Base-by-base conservation (phyloP, 352 stramenopile genomes). In the Plasmopara muralis region DNA sequence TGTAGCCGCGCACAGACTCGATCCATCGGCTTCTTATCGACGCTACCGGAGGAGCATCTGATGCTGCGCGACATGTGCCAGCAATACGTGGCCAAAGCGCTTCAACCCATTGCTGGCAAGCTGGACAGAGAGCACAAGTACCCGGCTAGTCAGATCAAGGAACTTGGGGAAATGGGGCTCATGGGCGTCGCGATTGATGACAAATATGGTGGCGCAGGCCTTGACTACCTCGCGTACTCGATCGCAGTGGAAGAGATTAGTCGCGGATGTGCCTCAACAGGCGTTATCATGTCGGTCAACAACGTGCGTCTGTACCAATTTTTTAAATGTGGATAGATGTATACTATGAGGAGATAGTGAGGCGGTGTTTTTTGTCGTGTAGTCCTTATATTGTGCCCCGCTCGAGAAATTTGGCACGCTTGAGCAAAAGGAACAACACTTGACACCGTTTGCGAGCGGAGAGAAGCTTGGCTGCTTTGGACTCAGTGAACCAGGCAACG, bases 241-340 rank as follows among this genome's bases (percentile, higher is more conserved):
- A 98, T 99, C 70, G 95, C 95, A 13, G 97, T 98, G 83, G 95
- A 99, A 64, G 95, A 99, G 74, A 97, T 99, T 59, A 97, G 80
- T 53, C 88, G 95, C 38, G 95, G 93, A 38, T 98, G 94, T 66
- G 95, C 95, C 1, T 93, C 83, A n/a, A 92, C 94, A 2, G 94
- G 95, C 31, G 93, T 99, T 42, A 93, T 98, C 63, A 98, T 98
- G 93, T 96, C 80, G 34, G 95, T 97, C 10, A 96, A 98, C 64
- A 92, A 89, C 54, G 78, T 89, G 53, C 47, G 77, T 67, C 1
- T 10, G 38, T 10, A 20, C 3, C 3, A 25, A 25, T 25, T 1
- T 25, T 25, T 25, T 25, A 1, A 25, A 25, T 25, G 20, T 25
- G 20, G 20, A 25, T 25, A 25, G 20, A 25, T 25, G 20, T 25